These are phyloP conservation scores for Phytophthora pini DNA, from an alignment of 352 stramenopile species.

Conservation along the genomic window DNA sequence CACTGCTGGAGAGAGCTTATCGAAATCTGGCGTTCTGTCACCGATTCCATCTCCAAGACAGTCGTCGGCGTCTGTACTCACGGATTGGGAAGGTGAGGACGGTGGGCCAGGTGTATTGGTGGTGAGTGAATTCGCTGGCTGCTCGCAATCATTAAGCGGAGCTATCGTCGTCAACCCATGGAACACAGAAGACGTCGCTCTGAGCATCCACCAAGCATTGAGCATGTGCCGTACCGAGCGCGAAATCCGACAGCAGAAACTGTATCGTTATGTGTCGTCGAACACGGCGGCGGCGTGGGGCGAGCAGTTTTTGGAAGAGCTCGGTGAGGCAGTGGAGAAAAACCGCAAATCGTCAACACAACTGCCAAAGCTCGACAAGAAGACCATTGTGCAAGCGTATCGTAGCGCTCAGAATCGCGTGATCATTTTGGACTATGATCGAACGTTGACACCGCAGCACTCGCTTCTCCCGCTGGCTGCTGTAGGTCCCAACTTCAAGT, in stretches of 20 bases:
- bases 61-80: slow-evolving; percentile 51
- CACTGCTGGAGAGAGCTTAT: neutral
- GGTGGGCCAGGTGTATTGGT: slow-evolving; percentile 86
- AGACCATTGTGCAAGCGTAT: slow-evolving; percentile 72
- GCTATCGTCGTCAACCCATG: slow-evolving; percentile 90
- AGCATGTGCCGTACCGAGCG: slow-evolving; percentile 85
- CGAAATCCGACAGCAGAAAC: slow-evolving; percentile 89
- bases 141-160: slow-evolving; percentile 85
- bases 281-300: slow-evolving; percentile 89
- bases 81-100: slow-evolving; percentile 82
- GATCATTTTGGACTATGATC: slow-evolving; percentile 91
- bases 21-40: slow-evolving; percentile 28
- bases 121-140: slow-evolving; percentile 90
- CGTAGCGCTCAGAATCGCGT: slow-evolving; percentile 74
- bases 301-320: slow-evolving; percentile 80
- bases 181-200: slow-evolving; percentile 87
- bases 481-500: slow-evolving; percentile 81
- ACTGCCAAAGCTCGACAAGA: slow-evolving; percentile 67
- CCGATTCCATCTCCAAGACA: slow-evolving; percentile 34
- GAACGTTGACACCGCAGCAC: slow-evolving; percentile 80
- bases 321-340: slow-evolving; percentile 66
- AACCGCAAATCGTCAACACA: slow-evolving; percentile 58
- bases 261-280: slow-evolving; percentile 89
- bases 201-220: slow-evolving; percentile 84
- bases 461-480: slow-evolving; percentile 81